A percentile compares a stretch with the other conserved stretches of the same genome.
Evolutionary conservation across 805 yeast genomes (phyloP).

Genomic region (Nadsonia fulvescens): DNA sequence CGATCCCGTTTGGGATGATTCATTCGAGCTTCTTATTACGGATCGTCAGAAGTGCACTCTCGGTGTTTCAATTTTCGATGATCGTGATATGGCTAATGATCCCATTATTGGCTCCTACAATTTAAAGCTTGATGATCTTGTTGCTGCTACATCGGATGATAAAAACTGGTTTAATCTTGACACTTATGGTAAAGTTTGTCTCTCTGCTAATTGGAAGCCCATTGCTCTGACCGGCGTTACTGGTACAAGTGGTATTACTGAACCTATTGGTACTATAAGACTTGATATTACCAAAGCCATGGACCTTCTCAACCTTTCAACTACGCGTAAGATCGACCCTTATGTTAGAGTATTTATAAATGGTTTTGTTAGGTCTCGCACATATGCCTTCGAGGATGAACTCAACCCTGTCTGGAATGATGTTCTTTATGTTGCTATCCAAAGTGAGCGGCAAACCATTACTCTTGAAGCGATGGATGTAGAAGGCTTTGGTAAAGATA

Average conservation of each 20-base stretch:
- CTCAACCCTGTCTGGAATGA: constrained; percentile 77
- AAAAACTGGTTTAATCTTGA: constrained; percentile 60
- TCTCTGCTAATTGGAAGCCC: constrained; percentile 71
- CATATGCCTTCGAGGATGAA: constrained; percentile 46
- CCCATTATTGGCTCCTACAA: constrained; percentile 39
- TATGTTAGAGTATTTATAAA: constrained; percentile 66
- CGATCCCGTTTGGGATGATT: constrained; percentile 47
- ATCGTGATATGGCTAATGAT: constrained; percentile 39
- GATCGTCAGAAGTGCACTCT: constrained; percentile 58
- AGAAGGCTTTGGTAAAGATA: constrained; percentile 59
- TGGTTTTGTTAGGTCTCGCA: constrained; percentile 61
- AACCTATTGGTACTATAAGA: constrained; percentile 86
- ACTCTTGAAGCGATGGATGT: constrained; percentile 87
- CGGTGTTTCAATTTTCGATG: constrained; percentile 46
- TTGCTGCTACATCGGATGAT: constrained; percentile 64
- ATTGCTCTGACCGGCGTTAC: constrained; percentile 51
- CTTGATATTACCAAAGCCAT: constrained; percentile 49
- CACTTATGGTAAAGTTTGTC: constrained; percentile 48
- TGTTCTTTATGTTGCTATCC: constrained; percentile 60
- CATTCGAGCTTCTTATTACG: constrained; percentile 48
- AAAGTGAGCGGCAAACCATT: constrained; percentile 66
- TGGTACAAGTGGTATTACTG: constrained; percentile 69
- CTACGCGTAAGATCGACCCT: constrained; percentile 83
- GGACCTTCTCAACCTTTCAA: constrained; percentile 68
- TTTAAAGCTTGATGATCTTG: constrained; percentile 35